A percentile compares a stretch with the other conserved stretches of the same genome.
Evolutionary conservation across 2,329 filamentous ascomycete species (phyloP).

Genomic region (Corinectria fuckeliana): DNA sequence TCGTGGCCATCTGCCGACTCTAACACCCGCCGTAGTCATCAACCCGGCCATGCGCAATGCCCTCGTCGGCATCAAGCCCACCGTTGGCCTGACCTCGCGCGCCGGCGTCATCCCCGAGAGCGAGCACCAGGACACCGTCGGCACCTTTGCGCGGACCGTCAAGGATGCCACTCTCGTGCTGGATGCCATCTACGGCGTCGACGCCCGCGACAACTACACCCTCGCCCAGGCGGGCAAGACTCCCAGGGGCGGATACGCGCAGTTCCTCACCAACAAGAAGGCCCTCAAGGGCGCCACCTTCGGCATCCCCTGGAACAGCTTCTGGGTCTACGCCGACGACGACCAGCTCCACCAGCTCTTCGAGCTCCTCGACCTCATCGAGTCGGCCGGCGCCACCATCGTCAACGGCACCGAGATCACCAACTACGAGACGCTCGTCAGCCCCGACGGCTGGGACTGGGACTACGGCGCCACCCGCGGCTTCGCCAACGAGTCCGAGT

Average conservation of each 20-base stretch:
- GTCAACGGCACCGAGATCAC: slow-evolving; percentile 75
- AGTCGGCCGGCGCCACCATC: slow-evolving; percentile 68
- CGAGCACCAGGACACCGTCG: slow-evolving; percentile 72
- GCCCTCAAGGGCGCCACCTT: slow-evolving; percentile 68
- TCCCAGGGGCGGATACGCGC: slow-evolving; percentile 61
- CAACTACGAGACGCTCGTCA: slow-evolving; percentile 66
- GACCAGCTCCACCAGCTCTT: slow-evolving; percentile 63
- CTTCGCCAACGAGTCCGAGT: slow-evolving; percentile 75
- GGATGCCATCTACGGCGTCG: slow-evolving; percentile 71
- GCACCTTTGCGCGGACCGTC: slow-evolving; percentile 71
- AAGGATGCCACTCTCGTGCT: slow-evolving; percentile 71
- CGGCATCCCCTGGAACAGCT: slow-evolving; percentile 73
- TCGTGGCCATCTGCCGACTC: neutral
- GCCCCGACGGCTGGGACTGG: slow-evolving; percentile 76
- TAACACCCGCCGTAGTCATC: slow-evolving; percentile 57
- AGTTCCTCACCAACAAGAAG: slow-evolving; percentile 60
- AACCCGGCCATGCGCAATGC: slow-evolving; percentile 73
- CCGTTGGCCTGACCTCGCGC: slow-evolving; percentile 73
- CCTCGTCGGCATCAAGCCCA: slow-evolving; percentile 78
- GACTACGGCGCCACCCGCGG: slow-evolving; percentile 69
- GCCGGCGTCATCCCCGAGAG: slow-evolving; percentile 70
- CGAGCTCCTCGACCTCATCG: slow-evolving; percentile 55
- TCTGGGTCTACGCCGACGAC: slow-evolving; percentile 68
- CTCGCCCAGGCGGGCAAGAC: slow-evolving; percentile 60
- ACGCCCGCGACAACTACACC: slow-evolving; percentile 71